phyloP scores from a whole-genome alignment of 1,284 basidiomycete genomes.

The Ustilago shanxiensis region DNA sequence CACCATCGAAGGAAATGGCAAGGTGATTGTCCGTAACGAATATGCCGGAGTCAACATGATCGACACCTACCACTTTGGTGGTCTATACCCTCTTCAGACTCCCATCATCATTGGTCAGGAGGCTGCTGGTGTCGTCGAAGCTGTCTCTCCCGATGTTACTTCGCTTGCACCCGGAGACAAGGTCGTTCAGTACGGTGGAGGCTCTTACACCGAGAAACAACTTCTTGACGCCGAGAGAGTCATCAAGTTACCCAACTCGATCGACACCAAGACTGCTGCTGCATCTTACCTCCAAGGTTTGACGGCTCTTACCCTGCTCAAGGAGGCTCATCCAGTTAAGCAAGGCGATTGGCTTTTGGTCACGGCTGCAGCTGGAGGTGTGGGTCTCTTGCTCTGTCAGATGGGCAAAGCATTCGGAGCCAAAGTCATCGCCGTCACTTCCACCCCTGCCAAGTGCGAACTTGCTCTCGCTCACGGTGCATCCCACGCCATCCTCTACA shows the following conservation, averaged over 20 bases:
- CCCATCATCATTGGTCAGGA: constrained; percentile 86
- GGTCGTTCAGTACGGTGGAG: constrained; percentile 75
- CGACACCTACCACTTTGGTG: constrained; percentile 75
- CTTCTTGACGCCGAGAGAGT: constrained; percentile 78
- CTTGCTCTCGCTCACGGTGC: constrained; percentile 86
- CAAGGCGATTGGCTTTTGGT: constrained; percentile 77
- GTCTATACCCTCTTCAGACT: constrained; percentile 74
- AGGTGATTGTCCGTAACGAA: constrained; percentile 84
- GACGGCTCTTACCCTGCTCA: constrained; percentile 83
- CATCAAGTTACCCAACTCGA: constrained; percentile 73
- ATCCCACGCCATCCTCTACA: constrained; percentile 86
- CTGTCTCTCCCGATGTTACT: constrained; percentile 71
- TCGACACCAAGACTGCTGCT: constrained; percentile 79
- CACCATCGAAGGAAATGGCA: constrained; percentile 74
- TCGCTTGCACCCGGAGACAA: constrained; percentile 76
- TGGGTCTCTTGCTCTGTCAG: constrained; percentile 74
- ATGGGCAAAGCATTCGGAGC: constrained; percentile 77
- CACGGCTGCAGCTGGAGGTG: constrained; percentile 88
- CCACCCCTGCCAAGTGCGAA: constrained; percentile 84
- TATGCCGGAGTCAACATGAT: constrained; percentile 73
- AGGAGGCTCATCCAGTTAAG: constrained; percentile 86
- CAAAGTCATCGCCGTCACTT: constrained; percentile 93
- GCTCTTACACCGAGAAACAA: constrained; percentile 81
- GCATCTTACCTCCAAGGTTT: constrained; percentile 81
- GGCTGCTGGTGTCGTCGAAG: constrained; percentile 80